Evolutionary conservation across 495 filamentous ascomycete genomes (phyloP).

Genomic region (Tuber borchii): DNA sequence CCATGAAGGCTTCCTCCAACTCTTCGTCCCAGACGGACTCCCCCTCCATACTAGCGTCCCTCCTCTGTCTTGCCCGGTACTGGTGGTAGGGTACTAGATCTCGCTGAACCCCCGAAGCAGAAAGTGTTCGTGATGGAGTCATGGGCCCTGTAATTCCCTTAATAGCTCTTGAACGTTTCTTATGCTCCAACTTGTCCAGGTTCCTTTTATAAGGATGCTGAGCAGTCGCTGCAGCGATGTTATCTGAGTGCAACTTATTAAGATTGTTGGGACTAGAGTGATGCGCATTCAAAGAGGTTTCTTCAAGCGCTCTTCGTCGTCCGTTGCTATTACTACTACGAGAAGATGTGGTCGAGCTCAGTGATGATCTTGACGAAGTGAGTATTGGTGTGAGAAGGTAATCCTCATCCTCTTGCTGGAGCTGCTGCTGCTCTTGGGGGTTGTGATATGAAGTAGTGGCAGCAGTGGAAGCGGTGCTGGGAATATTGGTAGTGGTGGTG

Average conservation of each 20-base stretch:
- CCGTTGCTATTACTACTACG: conserved; percentile 20
- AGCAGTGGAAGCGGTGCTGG: conserved; percentile 15
- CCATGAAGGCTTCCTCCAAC: conserved; percentile 80
- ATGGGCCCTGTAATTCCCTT: conserved; percentile 23
- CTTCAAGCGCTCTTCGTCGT: conserved; percentile 25
- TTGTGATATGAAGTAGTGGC: conserved; percentile 5
- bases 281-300: conserved; percentile 29
- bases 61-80: conserved; percentile 39
- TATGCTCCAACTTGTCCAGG: conserved; percentile 31
- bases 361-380: conserved; percentile 9
- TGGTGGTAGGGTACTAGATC: conserved; percentile 41
- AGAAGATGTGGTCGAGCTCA: conserved; percentile 3
- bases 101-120: conserved; percentile 23
- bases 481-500: conserved; percentile 13
- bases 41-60: conserved; percentile 36
- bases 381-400: conserved; percentile 16
- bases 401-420: conserved; percentile 17
- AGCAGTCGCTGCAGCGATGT: neutral
- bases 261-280: conserved; percentile 14
- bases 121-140: conserved; percentile 23
- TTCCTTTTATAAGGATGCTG: conserved; percentile 21
- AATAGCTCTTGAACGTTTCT: conserved; percentile 22
- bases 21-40: conserved; percentile 66
- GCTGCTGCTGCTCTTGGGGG: conserved; percentile 19
- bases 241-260: neutral